Base-by-base conservation (phyloP, 495 filamentous ascomycete genomes). In the Extremus antarcticus region DNA sequence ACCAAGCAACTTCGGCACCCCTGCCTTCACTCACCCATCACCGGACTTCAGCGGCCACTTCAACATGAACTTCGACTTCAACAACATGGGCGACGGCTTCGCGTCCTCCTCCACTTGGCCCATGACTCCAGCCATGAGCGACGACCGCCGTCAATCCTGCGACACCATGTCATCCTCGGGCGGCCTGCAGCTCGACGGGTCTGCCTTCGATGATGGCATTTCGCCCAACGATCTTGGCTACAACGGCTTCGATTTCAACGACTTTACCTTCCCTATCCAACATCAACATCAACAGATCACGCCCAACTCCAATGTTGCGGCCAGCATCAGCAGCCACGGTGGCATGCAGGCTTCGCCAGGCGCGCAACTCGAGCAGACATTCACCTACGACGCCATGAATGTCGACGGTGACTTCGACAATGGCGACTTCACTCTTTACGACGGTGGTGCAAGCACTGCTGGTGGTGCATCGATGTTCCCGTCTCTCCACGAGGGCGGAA, bases 201-300 rank as follows among this genome's bases (percentile, higher is more conserved):
- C 39, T 47, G 54, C 55, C 0, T 65, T 62, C 43, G 64, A 67
- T 2, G 56, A 67, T 43, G 59, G 56, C 23, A 53, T 68, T n/a
- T 63, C 65, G 1, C 66, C 65, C 4, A 58, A 67, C 23, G 62
- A 68, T 4, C 43, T 68, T 25, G 63, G 60, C 43, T 63, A 63
- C 58, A 56, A 65, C 45, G 56, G 53, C 45, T 67, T 65, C 58
- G 52, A 57, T 32, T 62, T 58, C 50, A 57, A 51, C 41, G 50
- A 59, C 43, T 56, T 66, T 35, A 20, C 21, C 19, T 45, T 45
- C 41, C 41, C 41, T 7, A 35, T 13, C 29, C 29, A 35, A 13
- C 29, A 4, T 13, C 29, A 35, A 35, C 41, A n/a, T 4, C 68
- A 64, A 45, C 61, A 65, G n/a, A 51, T 56, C 9, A 67, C 63